Evolutionary conservation across 495 filamentous ascomycete species (phyloP).

Genomic region (Amniculicola lignicola): DNA sequence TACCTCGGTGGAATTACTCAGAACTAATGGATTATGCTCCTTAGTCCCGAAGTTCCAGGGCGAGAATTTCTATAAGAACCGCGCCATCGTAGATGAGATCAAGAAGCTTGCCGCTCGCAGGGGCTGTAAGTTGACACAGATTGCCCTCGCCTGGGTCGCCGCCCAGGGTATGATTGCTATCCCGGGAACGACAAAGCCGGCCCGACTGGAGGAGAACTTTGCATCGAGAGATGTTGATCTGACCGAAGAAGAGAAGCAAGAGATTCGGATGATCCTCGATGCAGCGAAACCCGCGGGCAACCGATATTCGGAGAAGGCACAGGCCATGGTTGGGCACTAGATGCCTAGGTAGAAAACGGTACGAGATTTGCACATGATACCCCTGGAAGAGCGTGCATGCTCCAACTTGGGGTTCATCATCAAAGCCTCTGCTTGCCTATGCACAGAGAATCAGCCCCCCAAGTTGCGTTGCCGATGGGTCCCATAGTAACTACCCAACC

Average conservation of each 20-base stretch:
- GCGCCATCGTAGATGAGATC: constrained; percentile 47
- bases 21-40: not conserved
- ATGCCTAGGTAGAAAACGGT: too few species aligned
- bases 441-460: too few species aligned
- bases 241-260: constrained; percentile 39
- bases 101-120: constrained; percentile 45
- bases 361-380: too few species aligned
- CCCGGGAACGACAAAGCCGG: constrained; percentile 49
- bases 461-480: too few species aligned
- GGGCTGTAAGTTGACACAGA: constrained; percentile 43
- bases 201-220: constrained; percentile 45
- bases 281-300: constrained; percentile 44
- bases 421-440: too few species aligned
- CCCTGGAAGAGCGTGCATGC: too few species aligned
- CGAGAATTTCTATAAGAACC: constrained; percentile 52
- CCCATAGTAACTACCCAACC: too few species aligned
- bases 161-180: constrained; percentile 50
- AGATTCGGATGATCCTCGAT: constrained; percentile 46
- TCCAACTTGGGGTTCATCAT: too few species aligned
- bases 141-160: constrained; percentile 47
- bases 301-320: constrained; percentile 37
- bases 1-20: too few species aligned
- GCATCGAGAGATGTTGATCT: constrained; percentile 26
- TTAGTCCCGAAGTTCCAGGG: constrained; percentile 51
- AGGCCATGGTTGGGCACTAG: constrained; percentile 44